Conservation (phyloP, 2,329 filamentous ascomycete genomes). For the Colletotrichum camelliae region DNA sequence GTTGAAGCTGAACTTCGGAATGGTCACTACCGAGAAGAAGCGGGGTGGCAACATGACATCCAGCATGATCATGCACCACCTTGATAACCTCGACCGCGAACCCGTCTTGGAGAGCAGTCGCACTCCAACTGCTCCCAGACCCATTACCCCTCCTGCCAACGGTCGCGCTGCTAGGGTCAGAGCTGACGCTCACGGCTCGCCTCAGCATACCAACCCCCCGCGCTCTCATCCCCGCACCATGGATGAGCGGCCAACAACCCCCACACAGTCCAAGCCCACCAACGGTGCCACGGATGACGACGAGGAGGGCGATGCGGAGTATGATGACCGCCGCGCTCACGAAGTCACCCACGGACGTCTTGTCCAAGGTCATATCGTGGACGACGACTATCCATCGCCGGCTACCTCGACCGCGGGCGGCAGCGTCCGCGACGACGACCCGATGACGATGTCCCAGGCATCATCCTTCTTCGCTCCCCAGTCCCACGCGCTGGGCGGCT, state of each 20-base stretch:
- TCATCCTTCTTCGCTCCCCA: conserved; percentile 82
- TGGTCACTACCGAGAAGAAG: conserved; percentile 86
- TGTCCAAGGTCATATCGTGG: conserved; percentile 93
- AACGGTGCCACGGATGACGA: conserved; percentile 7
- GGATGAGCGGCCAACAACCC: conserved; percentile 9
- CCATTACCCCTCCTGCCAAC: conserved; percentile 7
- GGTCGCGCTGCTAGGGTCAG: conserved; percentile 9
- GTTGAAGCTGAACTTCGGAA: conserved; percentile 95
- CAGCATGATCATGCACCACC: conserved; percentile 77
- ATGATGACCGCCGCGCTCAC: conserved; percentile 80
- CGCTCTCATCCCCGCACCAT: conserved; percentile 30
- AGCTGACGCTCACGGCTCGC: conserved; percentile 19
- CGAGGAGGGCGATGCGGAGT: conserved; percentile 54
- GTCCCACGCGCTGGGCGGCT: conserved; percentile 78
- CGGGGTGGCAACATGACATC: conserved; percentile 72
- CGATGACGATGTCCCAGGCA: conserved; percentile 80
- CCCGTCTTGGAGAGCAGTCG: conserved; percentile 42
- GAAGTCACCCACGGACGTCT: conserved; percentile 93
- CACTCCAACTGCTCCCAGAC: conserved; percentile 26
- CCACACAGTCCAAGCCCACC: conserved; percentile 6
- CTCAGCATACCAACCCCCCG: conserved; percentile 6
- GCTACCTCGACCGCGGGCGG: conserved; percentile 72
- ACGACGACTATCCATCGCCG: conserved; percentile 88
- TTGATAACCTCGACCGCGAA: conserved; percentile 63
- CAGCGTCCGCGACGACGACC: conserved; percentile 72